phyloP scores from a whole-genome alignment of 2,329 filamentous ascomycete species.

The Penicillium polonicum region DNA sequence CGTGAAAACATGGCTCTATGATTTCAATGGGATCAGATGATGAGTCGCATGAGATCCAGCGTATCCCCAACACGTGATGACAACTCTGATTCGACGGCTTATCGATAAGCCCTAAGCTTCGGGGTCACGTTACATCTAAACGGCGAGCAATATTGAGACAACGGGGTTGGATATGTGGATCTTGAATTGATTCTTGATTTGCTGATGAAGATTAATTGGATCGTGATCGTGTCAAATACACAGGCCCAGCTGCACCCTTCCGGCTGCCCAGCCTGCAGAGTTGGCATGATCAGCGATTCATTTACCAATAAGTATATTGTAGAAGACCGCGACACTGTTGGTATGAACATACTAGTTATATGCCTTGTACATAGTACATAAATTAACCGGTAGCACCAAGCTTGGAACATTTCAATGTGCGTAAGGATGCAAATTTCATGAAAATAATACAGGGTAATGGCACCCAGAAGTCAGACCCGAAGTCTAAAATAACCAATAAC shows the following conservation, averaged over 20 bases:
- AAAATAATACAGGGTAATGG: not conserved
- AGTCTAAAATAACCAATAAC: not conserved
- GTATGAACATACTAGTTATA: not conserved
- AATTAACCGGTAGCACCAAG: not conserved
- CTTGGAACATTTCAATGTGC: not conserved
- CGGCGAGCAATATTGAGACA: not conserved
- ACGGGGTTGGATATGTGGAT: not conserved
- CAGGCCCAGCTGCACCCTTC: not conserved
- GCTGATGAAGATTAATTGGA: no score
- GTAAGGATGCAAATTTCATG: not conserved
- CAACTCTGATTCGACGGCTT: not conserved
- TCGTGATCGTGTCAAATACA: not conserved
- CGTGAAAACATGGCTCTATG: slow-evolving; percentile 32
- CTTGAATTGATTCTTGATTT: not conserved
- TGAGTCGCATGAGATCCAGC: slow-evolving; percentile 11
- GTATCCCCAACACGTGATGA: slow-evolving; percentile 19
- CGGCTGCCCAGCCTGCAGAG: not conserved
- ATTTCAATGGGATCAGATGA: slow-evolving; percentile 17
- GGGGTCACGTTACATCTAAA: slow-evolving; percentile 1
- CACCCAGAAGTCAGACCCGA: not conserved
- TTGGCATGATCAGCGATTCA: not conserved
- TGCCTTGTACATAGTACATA: not conserved
- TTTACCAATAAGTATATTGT: not conserved
- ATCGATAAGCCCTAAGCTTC: slow-evolving; percentile 19
- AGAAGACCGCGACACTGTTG: not conserved